Percentiles rank a stretch among this genome's conserved stretches.
These are phyloP conservation scores for Psilocybe azurescens DNA, from an alignment of 768 basidiomycete species.

Conservation along the genomic window DNA sequence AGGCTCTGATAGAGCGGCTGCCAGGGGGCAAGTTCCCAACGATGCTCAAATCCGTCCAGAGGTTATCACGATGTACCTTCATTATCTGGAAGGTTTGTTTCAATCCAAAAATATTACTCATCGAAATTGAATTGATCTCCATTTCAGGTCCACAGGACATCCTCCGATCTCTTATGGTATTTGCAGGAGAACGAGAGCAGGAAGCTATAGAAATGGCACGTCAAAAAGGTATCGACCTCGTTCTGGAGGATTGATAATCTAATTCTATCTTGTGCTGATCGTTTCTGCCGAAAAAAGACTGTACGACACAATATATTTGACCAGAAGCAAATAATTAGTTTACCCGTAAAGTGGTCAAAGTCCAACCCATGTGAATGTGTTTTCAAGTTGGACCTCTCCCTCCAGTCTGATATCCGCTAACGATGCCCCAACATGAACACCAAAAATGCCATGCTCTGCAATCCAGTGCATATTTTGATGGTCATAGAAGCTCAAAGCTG, in stretches of 20 bases:
- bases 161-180: constrained; percentile 55
- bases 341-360: constrained; percentile 27
- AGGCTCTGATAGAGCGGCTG: constrained; percentile 52
- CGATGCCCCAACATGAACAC: constrained; percentile 50
- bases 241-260: constrained; percentile 44
- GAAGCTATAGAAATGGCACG: constrained; percentile 53
- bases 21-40: constrained; percentile 38
- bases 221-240: constrained; percentile 57
- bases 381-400: constrained; percentile 37
- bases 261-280: not conserved
- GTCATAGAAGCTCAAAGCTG: constrained; percentile 56
- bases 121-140: not conserved
- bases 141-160: constrained; percentile 64
- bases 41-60: constrained; percentile 48
- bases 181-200: constrained; percentile 50
- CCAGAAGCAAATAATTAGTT: too few relatives aligned
- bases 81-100: constrained; percentile 68
- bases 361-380: constrained; percentile 47
- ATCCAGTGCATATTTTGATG: constrained; percentile 48
- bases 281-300: too few relatives aligned
- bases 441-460: constrained; percentile 52
- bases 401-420: constrained; percentile 46
- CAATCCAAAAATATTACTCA: not conserved
- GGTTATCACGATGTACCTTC: constrained; percentile 65
- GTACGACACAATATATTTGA: too few relatives aligned